These are phyloP conservation scores for Lipomyces orientalis DNA, from an alignment of 805 yeast species.

Conservation along the genomic window DNA sequence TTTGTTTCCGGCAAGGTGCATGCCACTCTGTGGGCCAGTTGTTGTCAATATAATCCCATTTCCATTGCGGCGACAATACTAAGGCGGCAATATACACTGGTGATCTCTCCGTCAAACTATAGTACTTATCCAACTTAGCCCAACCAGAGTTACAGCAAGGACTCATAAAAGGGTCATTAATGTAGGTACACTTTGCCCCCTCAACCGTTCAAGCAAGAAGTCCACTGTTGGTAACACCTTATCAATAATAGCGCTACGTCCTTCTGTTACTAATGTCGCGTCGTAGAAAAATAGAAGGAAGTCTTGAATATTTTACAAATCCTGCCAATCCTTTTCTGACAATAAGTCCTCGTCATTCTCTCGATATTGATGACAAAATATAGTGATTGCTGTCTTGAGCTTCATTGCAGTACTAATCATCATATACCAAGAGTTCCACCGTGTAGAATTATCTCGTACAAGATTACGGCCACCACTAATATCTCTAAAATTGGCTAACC, in stretches of 20 bases:
- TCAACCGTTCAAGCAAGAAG: background rate
- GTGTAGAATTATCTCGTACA: background rate
- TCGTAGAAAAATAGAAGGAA: background rate
- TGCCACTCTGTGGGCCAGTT: background rate
- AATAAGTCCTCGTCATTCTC: background rate
- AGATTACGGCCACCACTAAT: too few relatives aligned
- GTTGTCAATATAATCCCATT: constrained; percentile 9
- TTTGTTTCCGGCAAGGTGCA: background rate
- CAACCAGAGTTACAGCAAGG: background rate
- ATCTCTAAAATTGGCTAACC: background rate
- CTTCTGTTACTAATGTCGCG: background rate
- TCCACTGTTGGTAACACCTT: background rate
- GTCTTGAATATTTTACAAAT: background rate
- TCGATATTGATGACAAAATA: too few relatives aligned
- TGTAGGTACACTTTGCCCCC: background rate
- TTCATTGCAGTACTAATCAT: background rate
- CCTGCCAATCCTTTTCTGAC: background rate
- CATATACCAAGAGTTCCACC: background rate
- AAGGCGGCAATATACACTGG: background rate
- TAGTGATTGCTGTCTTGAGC: background rate
- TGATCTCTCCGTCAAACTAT: background rate
- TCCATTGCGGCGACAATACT: background rate
- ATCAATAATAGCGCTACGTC: background rate
- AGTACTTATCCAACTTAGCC: constrained; percentile 2
- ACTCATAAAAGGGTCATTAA: background rate